Conservation (phyloP, 2,329 filamentous ascomycete genomes). For the Epichloe coenophiala region DNA sequence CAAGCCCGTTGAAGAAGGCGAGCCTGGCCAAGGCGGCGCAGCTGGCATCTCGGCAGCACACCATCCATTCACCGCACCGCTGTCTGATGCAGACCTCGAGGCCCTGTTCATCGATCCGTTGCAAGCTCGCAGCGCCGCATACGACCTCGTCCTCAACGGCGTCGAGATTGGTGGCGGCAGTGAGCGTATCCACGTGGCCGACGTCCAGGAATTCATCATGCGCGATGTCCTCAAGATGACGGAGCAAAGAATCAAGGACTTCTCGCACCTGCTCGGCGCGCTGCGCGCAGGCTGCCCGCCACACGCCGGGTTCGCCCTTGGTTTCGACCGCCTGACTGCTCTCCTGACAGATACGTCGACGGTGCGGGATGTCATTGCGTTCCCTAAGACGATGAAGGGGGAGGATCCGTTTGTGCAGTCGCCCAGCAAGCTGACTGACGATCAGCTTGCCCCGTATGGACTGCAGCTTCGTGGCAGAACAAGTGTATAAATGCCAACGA, state of each 20-base stretch:
- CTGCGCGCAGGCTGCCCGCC: conserved; percentile 80
- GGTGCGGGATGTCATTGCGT: conserved; percentile 88
- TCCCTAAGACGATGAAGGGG: conserved; percentile 79
- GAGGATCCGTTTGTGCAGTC: conserved; percentile 75
- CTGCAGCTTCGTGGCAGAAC: conserved; percentile 16
- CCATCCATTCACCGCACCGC: conserved; percentile 89
- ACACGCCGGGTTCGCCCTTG: conserved; percentile 84
- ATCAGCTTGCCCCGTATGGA: conserved; percentile 36
- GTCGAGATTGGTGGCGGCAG: conserved; percentile 89
- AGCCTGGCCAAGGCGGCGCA: conserved; percentile 66
- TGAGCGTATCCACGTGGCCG: conserved; percentile 75
- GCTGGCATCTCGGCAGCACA: conserved; percentile 80
- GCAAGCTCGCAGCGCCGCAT: conserved; percentile 68
- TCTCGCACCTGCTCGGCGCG: conserved; percentile 72
- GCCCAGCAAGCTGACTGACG: conserved; percentile 53
- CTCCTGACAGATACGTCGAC: conserved; percentile 64
- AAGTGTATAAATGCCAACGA: too few relatives aligned
- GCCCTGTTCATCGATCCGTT: conserved; percentile 60
- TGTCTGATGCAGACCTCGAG: conserved; percentile 57
- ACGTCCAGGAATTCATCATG: conserved; percentile 75
- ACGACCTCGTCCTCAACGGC: conserved; percentile 91
- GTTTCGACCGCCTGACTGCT: conserved; percentile 77
- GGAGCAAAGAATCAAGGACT: conserved; percentile 59
- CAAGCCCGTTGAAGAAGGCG: conserved; percentile 49
- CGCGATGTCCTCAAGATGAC: conserved; percentile 71